A percentile compares a stretch with the other conserved stretches of the same genome.
phyloP scores from a whole-genome alignment of 2,329 filamentous ascomycete genomes.

The Monilinia vaccinii-corymbosi region DNA sequence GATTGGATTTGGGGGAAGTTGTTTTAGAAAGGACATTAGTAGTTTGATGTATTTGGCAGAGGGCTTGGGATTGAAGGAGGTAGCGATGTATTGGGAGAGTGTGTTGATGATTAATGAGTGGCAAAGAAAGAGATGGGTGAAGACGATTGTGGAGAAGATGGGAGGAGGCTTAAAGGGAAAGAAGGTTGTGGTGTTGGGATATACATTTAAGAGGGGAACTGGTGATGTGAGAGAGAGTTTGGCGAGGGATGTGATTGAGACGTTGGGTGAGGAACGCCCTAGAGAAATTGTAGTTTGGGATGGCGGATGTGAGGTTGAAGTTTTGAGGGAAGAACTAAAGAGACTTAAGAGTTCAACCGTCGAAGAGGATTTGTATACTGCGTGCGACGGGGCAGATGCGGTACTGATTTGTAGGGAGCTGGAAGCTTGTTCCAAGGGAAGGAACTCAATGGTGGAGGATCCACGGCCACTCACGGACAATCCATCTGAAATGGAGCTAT shows the following conservation, averaged over 20 bases:
- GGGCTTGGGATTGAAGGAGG: constrained; percentile 57
- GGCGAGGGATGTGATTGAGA: constrained; percentile 57
- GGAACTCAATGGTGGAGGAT: constrained; percentile 7
- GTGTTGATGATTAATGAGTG: constrained; percentile 72
- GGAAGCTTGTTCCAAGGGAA: constrained; percentile 24
- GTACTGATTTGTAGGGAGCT: constrained; percentile 45
- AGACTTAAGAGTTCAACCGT: constrained; percentile 28
- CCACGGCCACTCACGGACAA: constrained; percentile 19
- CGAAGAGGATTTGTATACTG: constrained; percentile 35
- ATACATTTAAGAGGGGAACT: constrained; percentile 74
- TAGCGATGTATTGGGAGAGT: constrained; percentile 65
- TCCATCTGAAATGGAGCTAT: neutral
- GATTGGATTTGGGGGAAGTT: constrained; percentile 71
- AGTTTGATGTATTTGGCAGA: constrained; percentile 67
- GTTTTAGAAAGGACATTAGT: constrained; percentile 74
- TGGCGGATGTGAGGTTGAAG: constrained; percentile 37
- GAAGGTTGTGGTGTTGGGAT: constrained; percentile 65
- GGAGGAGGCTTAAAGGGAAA: constrained; percentile 62
- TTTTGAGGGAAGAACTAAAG: constrained; percentile 34
- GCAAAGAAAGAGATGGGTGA: constrained; percentile 59
- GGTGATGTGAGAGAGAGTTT: constrained; percentile 65
- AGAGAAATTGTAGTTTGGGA: constrained; percentile 60
- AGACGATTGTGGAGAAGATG: constrained; percentile 55
- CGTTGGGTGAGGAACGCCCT: constrained; percentile 54
- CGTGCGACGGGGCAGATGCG: constrained; percentile 37